Base-by-base conservation (phyloP, 2,329 filamentous ascomycete genomes). In the Clonostachys sp. region DNA sequence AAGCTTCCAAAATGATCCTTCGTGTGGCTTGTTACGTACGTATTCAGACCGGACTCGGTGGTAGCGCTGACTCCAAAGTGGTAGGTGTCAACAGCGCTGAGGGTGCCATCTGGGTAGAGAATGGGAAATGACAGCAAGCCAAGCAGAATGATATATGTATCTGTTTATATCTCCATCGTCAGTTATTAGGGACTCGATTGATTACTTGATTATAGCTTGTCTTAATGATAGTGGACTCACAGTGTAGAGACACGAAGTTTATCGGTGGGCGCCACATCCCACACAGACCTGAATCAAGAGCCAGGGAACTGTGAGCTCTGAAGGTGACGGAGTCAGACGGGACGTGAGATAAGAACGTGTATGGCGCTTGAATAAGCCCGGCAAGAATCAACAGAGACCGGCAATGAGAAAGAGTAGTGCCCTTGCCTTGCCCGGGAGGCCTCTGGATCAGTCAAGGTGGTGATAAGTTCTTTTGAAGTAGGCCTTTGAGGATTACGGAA, bases 1-100 rank as follows among this genome's bases (percentile, higher is more conserved):
- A 34, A 36, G 42, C 41, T 20, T 18, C 8, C 41, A 20, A 16
- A 42, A 14, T 14, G 4, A 46, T 41, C 8, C 40, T n/a, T 13
- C 30, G n/a, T 18, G 17, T 18, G 41, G 6, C 12, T 36, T 9
- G 30, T 30, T 35, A 60, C 67, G 43, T 49, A 77, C 72, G 72
- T 68, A 51, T 77, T 78, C 20, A 79, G 57, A 0, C 76, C 75
- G 1, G 74, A 75, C 52, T 74, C 72, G 6, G 75, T 78, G 1
- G 71, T 70, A 2, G 66, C 65, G 54, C 73, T 77, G 49, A 65
- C 67, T 14, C 73, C 73, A 36, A 77, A 72, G 57, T 77, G 74
- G 56, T 71, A 75, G 18, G 72, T 66, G 60, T 79, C 74, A 17
- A 76, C 60, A 1, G 67, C 68, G 17, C 16, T 41, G 12, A 50